phyloP scores from a whole-genome alignment of 805 yeast genomes.

The Wickerhamomyces alni region DNA sequence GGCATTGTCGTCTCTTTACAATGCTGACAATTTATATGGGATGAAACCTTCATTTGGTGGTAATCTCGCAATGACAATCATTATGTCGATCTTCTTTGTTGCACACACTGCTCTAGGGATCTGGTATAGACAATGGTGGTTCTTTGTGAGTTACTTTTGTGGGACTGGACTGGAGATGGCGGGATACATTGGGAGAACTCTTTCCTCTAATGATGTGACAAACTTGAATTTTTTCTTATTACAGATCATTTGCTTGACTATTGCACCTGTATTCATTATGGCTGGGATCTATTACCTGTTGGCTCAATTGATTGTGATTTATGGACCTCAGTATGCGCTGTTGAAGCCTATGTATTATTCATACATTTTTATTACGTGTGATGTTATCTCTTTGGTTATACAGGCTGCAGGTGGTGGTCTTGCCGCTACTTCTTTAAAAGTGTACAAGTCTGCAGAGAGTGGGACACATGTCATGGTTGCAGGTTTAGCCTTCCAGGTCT shows the following conservation, averaged over 20 bases:
- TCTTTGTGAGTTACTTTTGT: slow-evolving; percentile 47
- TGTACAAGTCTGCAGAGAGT: slow-evolving; percentile 23
- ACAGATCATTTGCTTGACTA: slow-evolving; percentile 63
- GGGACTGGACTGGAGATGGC: slow-evolving; percentile 56
- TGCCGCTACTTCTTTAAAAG: slow-evolving; percentile 43
- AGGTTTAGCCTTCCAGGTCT: slow-evolving; percentile 74
- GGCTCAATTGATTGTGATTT: slow-evolving; percentile 59
- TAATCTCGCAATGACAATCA: slow-evolving; percentile 48
- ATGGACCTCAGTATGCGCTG: slow-evolving; percentile 47
- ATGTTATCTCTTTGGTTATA: slow-evolving; percentile 53
- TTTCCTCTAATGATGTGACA: slow-evolving; percentile 33
- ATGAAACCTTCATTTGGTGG: slow-evolving; percentile 48
- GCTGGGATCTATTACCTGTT: slow-evolving; percentile 74
- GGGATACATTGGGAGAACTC: slow-evolving; percentile 61
- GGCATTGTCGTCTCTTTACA: slow-evolving; percentile 4
- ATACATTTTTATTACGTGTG: slow-evolving; percentile 59
- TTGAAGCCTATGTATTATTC: slow-evolving; percentile 56
- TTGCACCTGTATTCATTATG: slow-evolving; percentile 82
- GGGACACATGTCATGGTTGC: slow-evolving; percentile 73
- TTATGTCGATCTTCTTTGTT: slow-evolving; percentile 44
- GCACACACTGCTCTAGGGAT: slow-evolving; percentile 38
- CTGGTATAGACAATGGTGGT: slow-evolving; percentile 57
- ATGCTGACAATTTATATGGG: slow-evolving; percentile 27
- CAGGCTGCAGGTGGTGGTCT: slow-evolving; percentile 79
- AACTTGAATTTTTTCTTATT: slow-evolving; percentile 41